Base-by-base conservation (phyloP, 148 eudicot genomes). In the Chenopodium berlandieri region DNA sequence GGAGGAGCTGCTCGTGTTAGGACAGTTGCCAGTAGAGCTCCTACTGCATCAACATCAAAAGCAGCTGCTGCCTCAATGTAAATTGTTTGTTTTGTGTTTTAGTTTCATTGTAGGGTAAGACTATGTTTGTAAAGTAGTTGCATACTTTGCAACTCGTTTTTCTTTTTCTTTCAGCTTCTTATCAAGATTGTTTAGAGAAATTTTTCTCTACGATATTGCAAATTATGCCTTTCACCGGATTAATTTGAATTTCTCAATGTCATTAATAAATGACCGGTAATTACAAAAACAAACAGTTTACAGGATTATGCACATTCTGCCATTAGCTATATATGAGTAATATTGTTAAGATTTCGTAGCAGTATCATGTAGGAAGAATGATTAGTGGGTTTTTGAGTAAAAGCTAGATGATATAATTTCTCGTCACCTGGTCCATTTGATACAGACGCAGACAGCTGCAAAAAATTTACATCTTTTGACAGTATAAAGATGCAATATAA, bases 1-100 rank as follows among this genome's bases (percentile, higher is more conserved):
- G 85, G 85, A 75, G 80, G 75, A 72, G 19, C 76, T 30, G 88
- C 87, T 50, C 86, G 84, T 9, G 81, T 82, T 79, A 84, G 88
- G 75, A 73, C 81, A 52, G 86, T 87, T 77, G 68, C 81, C 9
- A 70, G 84, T 72, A 85, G 80, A 84, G 87, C 86, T 47, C 73
- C 81, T 34, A 65, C 73, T 52, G 31, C 60, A 16, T 71, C 76
- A 23, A 58, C 85, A 32, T 83, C 80, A 27, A 73, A 58, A 62
- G n/a, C 62, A 68, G 71, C 79, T 75, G 82, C 80, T 79, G 80
- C 56, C 32, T 79, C 72, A 14, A 73, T 73, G 76, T 73, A 73
- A 82, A 82, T 64, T 58, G 69, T 76, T 56, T 23, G 52, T 11
- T 46, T 9, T n/a, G 66, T 47, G 63, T 71, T 23, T 54, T 23